Percentiles rank a stretch among this genome's conserved stretches.
Evolutionary conservation across 2,329 filamentous ascomycete species (phyloP).

Genomic region (Microsporum ferrugineum): DNA sequence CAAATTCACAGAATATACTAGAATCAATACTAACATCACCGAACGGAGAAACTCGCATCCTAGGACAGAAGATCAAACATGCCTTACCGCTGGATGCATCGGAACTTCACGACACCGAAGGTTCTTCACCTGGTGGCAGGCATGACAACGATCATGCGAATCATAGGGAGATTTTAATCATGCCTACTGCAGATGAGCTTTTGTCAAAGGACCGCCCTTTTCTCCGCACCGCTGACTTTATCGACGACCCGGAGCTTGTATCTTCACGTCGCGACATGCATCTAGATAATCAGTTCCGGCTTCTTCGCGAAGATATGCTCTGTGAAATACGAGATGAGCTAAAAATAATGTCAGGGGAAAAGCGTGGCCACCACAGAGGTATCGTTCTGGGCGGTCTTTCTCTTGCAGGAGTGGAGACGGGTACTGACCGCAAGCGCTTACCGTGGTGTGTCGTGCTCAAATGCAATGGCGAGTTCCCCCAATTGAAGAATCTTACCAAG

Average conservation of each 20-base stretch:
- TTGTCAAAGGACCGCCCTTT: slow-evolving; percentile 17
- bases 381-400: slow-evolving; percentile 27
- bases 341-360: slow-evolving; percentile 30
- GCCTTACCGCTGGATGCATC: not conserved
- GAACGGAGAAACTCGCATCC: not conserved
- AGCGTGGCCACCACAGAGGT: slow-evolving; percentile 15
- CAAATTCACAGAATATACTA: slow-evolving; percentile 21
- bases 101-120: not conserved
- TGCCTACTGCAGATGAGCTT: slow-evolving; percentile 43
- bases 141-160: slow-evolving; percentile 43
- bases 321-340: slow-evolving; percentile 41
- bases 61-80: not conserved
- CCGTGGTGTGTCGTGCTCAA: slow-evolving; percentile 33
- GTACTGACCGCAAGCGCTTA: slow-evolving; percentile 17
- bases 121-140: slow-evolving; percentile 20
- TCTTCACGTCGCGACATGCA: slow-evolving; percentile 36
- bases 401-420: slow-evolving; percentile 15
- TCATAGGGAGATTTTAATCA: slow-evolving; percentile 38
- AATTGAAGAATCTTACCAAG: slow-evolving; percentile 24
- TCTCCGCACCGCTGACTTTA: not conserved
- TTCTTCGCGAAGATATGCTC: slow-evolving; percentile 46
- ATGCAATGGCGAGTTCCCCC: slow-evolving; percentile 36
- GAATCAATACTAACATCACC: slow-evolving; percentile 21
- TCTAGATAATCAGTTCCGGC: slow-evolving; percentile 46
- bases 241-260: slow-evolving; percentile 30